Evolutionary conservation across 225 moss, liverwort and hornwort genomes (phyloP), one percentile per base, ranked within the genome.

Genomic region (Asterella californica): DNA sequence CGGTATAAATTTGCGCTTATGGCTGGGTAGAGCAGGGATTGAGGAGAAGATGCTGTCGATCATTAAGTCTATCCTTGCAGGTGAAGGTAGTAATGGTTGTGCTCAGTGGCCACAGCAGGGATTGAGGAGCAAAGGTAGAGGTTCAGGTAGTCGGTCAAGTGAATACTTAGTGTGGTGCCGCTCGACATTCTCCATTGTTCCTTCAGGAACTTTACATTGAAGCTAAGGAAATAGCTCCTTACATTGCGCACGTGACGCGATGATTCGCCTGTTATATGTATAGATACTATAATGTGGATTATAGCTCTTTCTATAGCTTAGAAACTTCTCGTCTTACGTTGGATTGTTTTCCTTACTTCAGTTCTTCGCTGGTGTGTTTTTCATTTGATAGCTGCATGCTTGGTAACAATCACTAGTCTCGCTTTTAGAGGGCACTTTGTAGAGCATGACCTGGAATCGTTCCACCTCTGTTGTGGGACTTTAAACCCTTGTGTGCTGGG

Each of bases 161-260:
- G 37, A 49, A 8, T 42, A 42, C 42, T 48, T 45, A 72, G 2
- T 27, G n/a, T 72, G 48, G 45, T 72, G 48, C 72, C 48, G 72
- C 72, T 72, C 72, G 25, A 72, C 47, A 72, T 72, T 70, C 72
- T 22, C 22, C 72, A 72, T 72, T 72, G 72, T 72, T 72, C 47
- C 72, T 72, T 72, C 72, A 48, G 48, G 38, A 27, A 49, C 72
- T 72, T n/a, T 49, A 38, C 4, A 4, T n/a, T 72, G 72, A 37
- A 48, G 69, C 38, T 42, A 36, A 69, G 38, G 69, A 69, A 69
- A 69, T 6, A 36, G 37, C 29, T 11, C 30, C 29, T 64, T 64
- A 2, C 32, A 64, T 29, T 64, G 32, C 64, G 64, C 10, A 64
- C 2, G 19, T 9, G 57, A 57, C 57, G 57, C 57, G 22, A 21